Percentiles rank a stretch among this genome's conserved stretches.
Evolutionary conservation across 495 filamentous ascomycete genomes (phyloP).

Genomic region (Xylaria longipes): DNA sequence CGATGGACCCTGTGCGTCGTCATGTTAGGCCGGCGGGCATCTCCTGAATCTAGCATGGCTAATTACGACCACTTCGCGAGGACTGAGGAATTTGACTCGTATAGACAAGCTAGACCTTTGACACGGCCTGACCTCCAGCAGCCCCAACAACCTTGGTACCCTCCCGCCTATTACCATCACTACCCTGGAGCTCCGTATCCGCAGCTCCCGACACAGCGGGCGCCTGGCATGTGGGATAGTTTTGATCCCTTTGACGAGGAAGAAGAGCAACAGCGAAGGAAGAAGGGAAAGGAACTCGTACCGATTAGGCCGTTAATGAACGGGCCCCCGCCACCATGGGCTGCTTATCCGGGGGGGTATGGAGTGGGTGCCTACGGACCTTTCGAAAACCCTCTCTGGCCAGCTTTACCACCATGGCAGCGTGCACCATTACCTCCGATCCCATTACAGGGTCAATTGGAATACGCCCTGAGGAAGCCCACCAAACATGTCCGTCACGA

Average conservation of each 20-base stretch:
- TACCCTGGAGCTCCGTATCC: conserved; percentile 7
- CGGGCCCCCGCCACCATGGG: conserved; percentile 7
- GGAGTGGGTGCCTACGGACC: background rate
- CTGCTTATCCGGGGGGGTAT: conserved; percentile 9
- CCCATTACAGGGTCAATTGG: background rate
- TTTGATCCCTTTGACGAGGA: conserved; percentile 12
- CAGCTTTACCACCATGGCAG: background rate
- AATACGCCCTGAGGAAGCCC: background rate
- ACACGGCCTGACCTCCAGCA: background rate
- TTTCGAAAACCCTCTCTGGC: background rate
- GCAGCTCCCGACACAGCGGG: background rate
- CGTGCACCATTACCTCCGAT: background rate
- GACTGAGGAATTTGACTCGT: background rate
- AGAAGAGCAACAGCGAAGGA: conserved; percentile 13
- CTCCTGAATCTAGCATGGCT: conserved; percentile 16
- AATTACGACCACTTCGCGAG: background rate
- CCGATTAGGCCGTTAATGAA: background rate
- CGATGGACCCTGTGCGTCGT: background rate
- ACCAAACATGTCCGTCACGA: conserved; percentile 3
- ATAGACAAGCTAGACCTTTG: background rate
- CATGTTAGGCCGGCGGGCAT: conserved; percentile 12
- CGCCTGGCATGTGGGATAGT: conserved; percentile 1
- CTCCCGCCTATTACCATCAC: background rate
- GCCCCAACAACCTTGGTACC: conserved; percentile 16
- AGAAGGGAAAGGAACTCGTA: conserved; percentile 24